Evolutionary conservation across 768 basidiomycete species (phyloP).

Genomic region (Suillus alpinus): DNA sequence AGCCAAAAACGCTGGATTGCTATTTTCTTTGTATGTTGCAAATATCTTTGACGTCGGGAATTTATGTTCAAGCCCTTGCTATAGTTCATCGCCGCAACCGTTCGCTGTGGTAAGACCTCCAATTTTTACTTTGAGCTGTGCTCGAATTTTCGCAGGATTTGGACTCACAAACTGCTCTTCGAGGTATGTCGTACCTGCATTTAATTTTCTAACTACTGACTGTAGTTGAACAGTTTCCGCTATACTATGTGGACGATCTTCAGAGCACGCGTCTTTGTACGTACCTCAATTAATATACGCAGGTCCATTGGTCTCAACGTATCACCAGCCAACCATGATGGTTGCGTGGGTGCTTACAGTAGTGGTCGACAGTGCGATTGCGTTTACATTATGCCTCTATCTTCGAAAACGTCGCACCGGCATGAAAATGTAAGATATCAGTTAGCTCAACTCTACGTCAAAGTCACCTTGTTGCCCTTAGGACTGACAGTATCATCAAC

Average conservation of each 20-base stretch:
- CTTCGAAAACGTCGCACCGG: slow-evolving; percentile 12
- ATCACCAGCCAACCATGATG: slow-evolving; percentile 12
- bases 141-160: slow-evolving; percentile 7
- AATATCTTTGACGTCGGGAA: neutral
- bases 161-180: slow-evolving; percentile 8
- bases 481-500: slow-evolving; percentile 17
- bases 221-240: slow-evolving; percentile 5
- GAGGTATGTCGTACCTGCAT: neutral
- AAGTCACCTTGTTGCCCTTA: neutral
- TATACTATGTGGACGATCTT: slow-evolving; percentile 1
- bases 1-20: slow-evolving; percentile 10
- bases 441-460: too few relatives aligned
- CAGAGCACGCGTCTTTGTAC: slow-evolving; percentile 6
- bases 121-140: neutral
- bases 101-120: slow-evolving; percentile 8
- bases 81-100: slow-evolving; percentile 9
- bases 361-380: slow-evolving; percentile 7
- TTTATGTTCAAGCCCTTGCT: neutral
- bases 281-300: neutral
- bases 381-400: slow-evolving; percentile 10
- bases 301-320: neutral
- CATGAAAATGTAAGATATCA: slow-evolving; percentile 3
- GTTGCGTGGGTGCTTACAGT: slow-evolving; percentile 11
- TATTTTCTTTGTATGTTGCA: slow-evolving; percentile 11
- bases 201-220: neutral